phyloP scores from a whole-genome alignment of 2,329 filamentous ascomycete species.

The Epichloe gansuensis region DNA sequence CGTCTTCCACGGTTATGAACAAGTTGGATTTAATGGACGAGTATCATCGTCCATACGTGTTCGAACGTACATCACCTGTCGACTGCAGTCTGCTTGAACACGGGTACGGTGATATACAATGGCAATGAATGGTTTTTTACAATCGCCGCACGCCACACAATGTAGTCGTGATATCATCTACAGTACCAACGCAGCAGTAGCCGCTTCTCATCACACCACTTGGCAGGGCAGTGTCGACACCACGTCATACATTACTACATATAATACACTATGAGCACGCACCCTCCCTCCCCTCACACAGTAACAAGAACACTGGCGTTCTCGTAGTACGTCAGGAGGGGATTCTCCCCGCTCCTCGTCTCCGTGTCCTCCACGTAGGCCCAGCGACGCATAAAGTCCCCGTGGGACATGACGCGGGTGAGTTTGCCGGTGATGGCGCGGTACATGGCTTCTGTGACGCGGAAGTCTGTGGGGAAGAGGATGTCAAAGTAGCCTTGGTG shows the following conservation, averaged over 20 bases:
- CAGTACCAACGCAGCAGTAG: too few species aligned
- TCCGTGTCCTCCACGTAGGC: conserved; percentile 81
- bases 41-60: too few species aligned
- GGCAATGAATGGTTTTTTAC: too few species aligned
- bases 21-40: too few species aligned
- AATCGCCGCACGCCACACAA: too few species aligned
- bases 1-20: too few species aligned
- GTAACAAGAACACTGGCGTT: conserved; percentile 91
- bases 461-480: conserved; percentile 92
- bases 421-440: conserved; percentile 85
- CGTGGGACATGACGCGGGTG: conserved; percentile 72
- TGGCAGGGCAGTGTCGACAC: too few species aligned
- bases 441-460: conserved; percentile 82
- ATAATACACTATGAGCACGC: background rate
- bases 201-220: too few species aligned
- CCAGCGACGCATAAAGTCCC: conserved; percentile 84
- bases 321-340: conserved; percentile 82
- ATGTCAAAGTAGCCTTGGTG: conserved; percentile 99
- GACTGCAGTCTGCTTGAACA: too few species aligned
- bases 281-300: conserved; percentile 35
- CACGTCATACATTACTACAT: background rate
- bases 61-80: too few species aligned
- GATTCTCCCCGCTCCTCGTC: conserved; percentile 86
- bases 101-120: too few species aligned
- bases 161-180: too few species aligned